phyloP scores from a whole-genome alignment of 106 monocot genomes.

The Amphibolis antarctica region DNA sequence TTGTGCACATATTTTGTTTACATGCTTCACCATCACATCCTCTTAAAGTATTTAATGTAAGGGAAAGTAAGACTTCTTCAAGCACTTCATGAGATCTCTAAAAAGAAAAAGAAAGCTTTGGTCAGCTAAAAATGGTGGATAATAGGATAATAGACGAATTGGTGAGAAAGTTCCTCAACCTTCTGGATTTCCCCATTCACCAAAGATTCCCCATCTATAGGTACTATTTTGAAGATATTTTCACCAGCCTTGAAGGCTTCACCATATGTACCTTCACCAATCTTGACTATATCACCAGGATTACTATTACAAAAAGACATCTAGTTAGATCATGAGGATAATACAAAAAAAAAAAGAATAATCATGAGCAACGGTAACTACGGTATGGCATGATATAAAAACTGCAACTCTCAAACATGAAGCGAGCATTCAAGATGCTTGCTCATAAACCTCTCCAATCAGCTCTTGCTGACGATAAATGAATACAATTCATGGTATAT shows the following conservation, averaged over 20 bases:
- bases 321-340: neutral
- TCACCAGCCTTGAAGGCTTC: constrained; percentile 80
- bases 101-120: neutral
- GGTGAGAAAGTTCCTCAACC: constrained; percentile 22
- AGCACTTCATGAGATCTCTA: constrained; percentile 94
- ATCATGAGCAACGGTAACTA: no score
- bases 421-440: no score
- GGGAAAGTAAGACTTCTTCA: constrained; percentile 79
- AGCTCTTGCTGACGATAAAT: no score
- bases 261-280: constrained; percentile 99
- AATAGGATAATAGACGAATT: neutral
- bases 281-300: constrained; percentile 37
- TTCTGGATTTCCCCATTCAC: constrained; percentile 97
- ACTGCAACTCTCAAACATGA: no score
- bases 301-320: constrained; percentile 33
- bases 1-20: constrained; percentile 38
- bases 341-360: neutral
- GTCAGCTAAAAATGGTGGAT: neutral
- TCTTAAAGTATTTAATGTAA: constrained; percentile 72
- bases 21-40: constrained; percentile 15
- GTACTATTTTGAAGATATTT: constrained; percentile 84
- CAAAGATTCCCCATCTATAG: constrained; percentile 69
- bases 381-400: no score
- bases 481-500: no score
- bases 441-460: no score